These are phyloP conservation scores for Vitis labrusca DNA, from an alignment of 164 flowering plant genomes.

Conservation along the genomic window DNA sequence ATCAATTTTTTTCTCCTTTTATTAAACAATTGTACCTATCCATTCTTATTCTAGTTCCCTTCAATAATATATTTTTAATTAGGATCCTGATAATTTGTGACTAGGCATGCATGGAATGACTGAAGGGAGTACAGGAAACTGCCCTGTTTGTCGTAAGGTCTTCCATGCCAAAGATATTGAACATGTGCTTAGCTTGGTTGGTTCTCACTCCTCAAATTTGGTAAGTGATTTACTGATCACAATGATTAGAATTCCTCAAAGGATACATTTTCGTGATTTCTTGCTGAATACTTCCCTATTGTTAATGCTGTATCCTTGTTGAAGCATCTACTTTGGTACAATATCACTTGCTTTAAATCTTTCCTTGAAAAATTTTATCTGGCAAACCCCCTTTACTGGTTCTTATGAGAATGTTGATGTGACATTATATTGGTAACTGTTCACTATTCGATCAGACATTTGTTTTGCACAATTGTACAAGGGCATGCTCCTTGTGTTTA, in stretches of 20 bases:
- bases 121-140: constrained; percentile 45
- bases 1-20: too few relatives aligned
- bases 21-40: too few relatives aligned
- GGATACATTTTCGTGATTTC: not conserved
- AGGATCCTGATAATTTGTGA: constrained; percentile 2
- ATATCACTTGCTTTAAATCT: not conserved
- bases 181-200: constrained; percentile 71
- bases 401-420: not conserved
- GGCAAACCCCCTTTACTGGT: not conserved
- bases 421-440: not conserved
- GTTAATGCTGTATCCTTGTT: not conserved
- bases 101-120: constrained; percentile 26
- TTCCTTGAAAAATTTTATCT: not conserved
- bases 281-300: not conserved
- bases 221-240: constrained; percentile 35
- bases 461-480: not conserved
- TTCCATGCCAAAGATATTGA: constrained; percentile 74
- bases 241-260: not conserved
- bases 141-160: constrained; percentile 85
- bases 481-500: not conserved
- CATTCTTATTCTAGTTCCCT: not conserved
- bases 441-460: not conserved
- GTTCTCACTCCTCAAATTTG: constrained; percentile 35
- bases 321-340: not conserved
- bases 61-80: not conserved